phyloP scores from a whole-genome alignment of 2,329 filamentous ascomycete genomes.

The Nannizzia gypsea region DNA sequence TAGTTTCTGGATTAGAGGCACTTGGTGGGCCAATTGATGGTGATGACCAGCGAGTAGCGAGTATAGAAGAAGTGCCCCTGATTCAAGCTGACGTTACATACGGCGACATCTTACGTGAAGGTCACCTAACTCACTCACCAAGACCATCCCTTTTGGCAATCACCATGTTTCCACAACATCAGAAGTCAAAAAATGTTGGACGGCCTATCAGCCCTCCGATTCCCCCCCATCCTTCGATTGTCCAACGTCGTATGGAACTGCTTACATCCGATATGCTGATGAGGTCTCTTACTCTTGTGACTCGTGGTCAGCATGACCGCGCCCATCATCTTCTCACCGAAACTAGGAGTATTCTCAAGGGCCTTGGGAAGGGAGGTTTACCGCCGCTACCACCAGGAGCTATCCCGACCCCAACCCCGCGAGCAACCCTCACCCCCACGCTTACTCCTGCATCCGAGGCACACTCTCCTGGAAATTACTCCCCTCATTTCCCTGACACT shows the following conservation, averaged over 20 bases:
- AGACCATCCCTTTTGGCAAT: slow-evolving; percentile 86
- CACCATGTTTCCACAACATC: slow-evolving; percentile 68
- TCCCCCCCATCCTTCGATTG: slow-evolving; percentile 85
- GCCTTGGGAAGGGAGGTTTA: slow-evolving; percentile 84
- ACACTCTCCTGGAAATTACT: slow-evolving; percentile 27
- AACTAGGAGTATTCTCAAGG: slow-evolving; percentile 89
- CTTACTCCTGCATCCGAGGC: slow-evolving; percentile 24
- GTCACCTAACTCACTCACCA: slow-evolving; percentile 71
- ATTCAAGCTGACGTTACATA: slow-evolving; percentile 91
- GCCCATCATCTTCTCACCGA: slow-evolving; percentile 86
- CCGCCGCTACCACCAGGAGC: slow-evolving; percentile 62
- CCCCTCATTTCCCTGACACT: slow-evolving; percentile 27
- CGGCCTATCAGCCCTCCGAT: slow-evolving; percentile 60
- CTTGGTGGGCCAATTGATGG: slow-evolving; percentile 77
- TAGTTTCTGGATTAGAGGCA: slow-evolving; percentile 88
- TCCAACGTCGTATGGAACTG: slow-evolving; percentile 94
- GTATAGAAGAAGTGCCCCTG: slow-evolving; percentile 86
- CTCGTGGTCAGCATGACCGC: slow-evolving; percentile 82
- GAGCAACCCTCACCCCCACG: slow-evolving; percentile 30
- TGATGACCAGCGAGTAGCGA: slow-evolving; percentile 70
- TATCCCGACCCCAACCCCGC: slow-evolving; percentile 5
- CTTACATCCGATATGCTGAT: slow-evolving; percentile 97
- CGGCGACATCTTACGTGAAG: slow-evolving; percentile 85
- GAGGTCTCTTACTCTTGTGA: slow-evolving; percentile 77
- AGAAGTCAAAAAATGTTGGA: slow-evolving; percentile 48